These are phyloP conservation scores for Sporobolomyces pararoseus DNA, from an alignment of 768 basidiomycete genomes.

Conservation along the genomic window DNA sequence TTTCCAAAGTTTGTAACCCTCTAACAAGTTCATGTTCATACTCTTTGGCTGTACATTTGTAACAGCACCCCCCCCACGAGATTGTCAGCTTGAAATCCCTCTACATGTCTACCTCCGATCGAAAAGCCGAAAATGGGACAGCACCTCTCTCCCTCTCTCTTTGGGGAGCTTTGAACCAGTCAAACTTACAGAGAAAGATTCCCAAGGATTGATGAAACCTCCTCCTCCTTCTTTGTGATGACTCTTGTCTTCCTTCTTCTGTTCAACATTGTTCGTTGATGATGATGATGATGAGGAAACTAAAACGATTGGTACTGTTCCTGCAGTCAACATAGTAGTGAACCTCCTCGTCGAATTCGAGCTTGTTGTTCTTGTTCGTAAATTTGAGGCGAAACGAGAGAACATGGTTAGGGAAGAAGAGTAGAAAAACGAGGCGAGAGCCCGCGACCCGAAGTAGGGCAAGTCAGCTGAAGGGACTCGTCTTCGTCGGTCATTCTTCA, in stretches of 20 bases:
- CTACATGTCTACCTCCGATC: no score
- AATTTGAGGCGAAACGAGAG: neutral
- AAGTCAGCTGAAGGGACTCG: no score
- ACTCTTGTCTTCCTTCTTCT: no score
- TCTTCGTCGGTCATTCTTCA: no score
- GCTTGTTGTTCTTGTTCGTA: neutral
- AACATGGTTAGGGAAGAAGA: neutral
- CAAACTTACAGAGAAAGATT: conserved; percentile 7
- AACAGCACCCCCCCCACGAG: no score
- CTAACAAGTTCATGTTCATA: neutral
- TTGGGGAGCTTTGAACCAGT: no score
- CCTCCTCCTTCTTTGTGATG: conserved; percentile 33
- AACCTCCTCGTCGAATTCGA: neutral
- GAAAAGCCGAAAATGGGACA: no score
- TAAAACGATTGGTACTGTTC: neutral
- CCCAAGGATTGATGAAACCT: conserved; percentile 39
- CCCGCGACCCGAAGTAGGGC: neutral
- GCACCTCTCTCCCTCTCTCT: neutral
- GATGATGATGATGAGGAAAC: neutral
- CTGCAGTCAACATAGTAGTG: neutral
- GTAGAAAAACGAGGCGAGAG: neutral
- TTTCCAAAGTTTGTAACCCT: conserved; percentile 4
- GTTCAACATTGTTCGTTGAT: neutral
- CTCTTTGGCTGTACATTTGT: no score
- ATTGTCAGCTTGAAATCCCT: no score